These are phyloP conservation scores for Thermothelomyces thermophilus DNA, from an alignment of 2,329 filamentous ascomycete species.

Conservation along the genomic window DNA sequence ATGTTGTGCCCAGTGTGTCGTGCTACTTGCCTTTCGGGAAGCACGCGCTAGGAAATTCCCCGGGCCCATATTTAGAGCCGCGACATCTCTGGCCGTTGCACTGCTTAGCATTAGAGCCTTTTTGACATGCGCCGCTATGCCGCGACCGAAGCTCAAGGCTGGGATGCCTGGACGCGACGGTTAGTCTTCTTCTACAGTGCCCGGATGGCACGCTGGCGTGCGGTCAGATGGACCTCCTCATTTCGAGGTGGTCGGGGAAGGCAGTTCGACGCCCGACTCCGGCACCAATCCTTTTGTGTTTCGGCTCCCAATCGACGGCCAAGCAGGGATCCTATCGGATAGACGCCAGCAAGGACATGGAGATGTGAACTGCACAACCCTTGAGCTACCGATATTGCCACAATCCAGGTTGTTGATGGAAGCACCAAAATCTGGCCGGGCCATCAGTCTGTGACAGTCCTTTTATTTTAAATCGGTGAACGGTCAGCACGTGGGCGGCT, in stretches of 20 bases:
- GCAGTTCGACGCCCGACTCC: background rate
- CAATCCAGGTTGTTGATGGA: background rate
- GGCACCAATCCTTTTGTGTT: slow-evolving; percentile 7
- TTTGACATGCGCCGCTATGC: slow-evolving; percentile 4
- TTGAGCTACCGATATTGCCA: background rate
- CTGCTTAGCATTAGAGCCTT: slow-evolving; percentile 3
- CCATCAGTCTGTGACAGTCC: background rate
- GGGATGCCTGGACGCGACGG: background rate
- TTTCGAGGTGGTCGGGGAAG: background rate
- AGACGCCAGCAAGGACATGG: background rate
- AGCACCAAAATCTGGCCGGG: too few relatives aligned
- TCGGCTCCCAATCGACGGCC: background rate
- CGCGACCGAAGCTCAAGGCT: background rate
- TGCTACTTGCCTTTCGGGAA: slow-evolving; percentile 9
- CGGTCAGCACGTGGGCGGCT: background rate
- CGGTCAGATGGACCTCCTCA: background rate
- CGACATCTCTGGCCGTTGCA: slow-evolving; percentile 13
- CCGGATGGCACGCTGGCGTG: slow-evolving; percentile 4
- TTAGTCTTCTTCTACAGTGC: background rate
- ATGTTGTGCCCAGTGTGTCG: slow-evolving; percentile 4
- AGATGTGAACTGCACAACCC: background rate
- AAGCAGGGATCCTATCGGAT: background rate
- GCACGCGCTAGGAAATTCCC: slow-evolving; percentile 14
- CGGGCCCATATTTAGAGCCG: slow-evolving; percentile 10
- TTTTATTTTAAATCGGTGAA: background rate